Evolutionary conservation across 2,329 filamentous ascomycete genomes (phyloP), one percentile per base, ranked within the genome.

Genomic region (Claviceps sorghi): DNA sequence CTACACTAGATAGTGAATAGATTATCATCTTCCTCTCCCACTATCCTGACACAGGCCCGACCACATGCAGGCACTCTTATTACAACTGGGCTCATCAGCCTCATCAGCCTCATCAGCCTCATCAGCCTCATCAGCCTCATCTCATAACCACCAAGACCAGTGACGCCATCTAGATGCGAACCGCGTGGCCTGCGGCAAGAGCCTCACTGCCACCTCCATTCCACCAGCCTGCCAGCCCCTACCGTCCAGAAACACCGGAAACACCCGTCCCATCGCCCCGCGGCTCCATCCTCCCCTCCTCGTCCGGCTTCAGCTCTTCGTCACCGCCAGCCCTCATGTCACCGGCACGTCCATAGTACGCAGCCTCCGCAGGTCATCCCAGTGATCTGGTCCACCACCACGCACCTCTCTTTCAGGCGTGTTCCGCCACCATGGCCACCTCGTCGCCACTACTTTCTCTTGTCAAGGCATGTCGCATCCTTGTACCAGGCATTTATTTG

Each of bases 401-500:
- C 15, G 8, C 29, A 17, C 32, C 6, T 32, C 17, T 40, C 22
- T 15, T 41, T 4, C 19, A 32, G 22, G 29, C n/a, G 22, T 11
- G 15, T 49, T 34, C 26, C 36, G 42, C 45, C 26, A 44, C 15
- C 41, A 52, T 49, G 53, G 19, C 47, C 8, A 19, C 50, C 11
- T 43, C 50, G 29, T 52, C 53, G 36, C 34, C 53, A 26, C 21
- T 50, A 29, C 34, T 67, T 48, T 65, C 62, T 22, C 62, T 66
- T 55, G 57, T 69, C 58, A 69, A 69, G 61, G 67, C 64, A 53
- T 54, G 59, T 47, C 51, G 38, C 55, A 58, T 55, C 54, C 51
- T 50, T 34, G 3, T 50, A 10, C n/a, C 5, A 3, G 17, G 11
- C 15, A 3, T 19, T 8, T 4, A 8, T 30, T 54, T 54, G 21